These are phyloP conservation scores for Stachybotrys chlorohalonatus DNA, from an alignment of 2,329 filamentous ascomycete species.

Conservation along the genomic window DNA sequence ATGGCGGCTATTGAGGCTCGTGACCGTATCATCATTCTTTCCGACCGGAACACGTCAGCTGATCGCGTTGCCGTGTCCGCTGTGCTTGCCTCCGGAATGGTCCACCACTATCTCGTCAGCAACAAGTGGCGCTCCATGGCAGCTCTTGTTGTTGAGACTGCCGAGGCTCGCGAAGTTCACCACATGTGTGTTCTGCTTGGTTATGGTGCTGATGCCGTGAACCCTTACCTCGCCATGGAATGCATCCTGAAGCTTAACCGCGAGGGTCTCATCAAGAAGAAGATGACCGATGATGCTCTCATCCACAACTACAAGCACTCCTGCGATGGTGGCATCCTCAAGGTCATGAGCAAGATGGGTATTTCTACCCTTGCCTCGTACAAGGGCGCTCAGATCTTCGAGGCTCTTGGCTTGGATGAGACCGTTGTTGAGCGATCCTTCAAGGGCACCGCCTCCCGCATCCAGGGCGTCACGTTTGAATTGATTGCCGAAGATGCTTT, in stretches of 20 bases:
- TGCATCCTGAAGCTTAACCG: constrained; percentile 95
- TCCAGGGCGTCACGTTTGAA: constrained; percentile 89
- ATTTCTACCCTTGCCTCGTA: constrained; percentile 94
- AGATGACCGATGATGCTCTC: constrained; percentile 69
- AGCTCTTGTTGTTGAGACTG: constrained; percentile 83
- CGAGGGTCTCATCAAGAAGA: constrained; percentile 86
- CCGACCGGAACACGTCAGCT: constrained; percentile 75
- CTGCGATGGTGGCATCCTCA: constrained; percentile 89
- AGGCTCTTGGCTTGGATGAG: constrained; percentile 89
- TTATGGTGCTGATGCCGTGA: constrained; percentile 89
- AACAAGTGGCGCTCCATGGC: constrained; percentile 93
- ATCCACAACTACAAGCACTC: constrained; percentile 97
- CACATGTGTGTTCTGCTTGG: constrained; percentile 98
- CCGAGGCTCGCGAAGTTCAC: constrained; percentile 92
- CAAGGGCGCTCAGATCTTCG: constrained; percentile 97
- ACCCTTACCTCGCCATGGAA: constrained; percentile 91
- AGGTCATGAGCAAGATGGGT: constrained; percentile 99
- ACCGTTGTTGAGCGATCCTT: constrained; percentile 90
- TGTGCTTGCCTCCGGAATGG: constrained; percentile 81
- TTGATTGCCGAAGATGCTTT: constrained; percentile 90
- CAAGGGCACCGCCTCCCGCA: constrained; percentile 85
- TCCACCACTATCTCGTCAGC: constrained; percentile 89
- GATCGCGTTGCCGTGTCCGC: constrained; percentile 81
- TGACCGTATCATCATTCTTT: constrained; percentile 81
- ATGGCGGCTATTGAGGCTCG: constrained; percentile 75